phyloP scores from a whole-genome alignment of 2,329 filamentous ascomycete genomes.

The Diaporthe eres region DNA sequence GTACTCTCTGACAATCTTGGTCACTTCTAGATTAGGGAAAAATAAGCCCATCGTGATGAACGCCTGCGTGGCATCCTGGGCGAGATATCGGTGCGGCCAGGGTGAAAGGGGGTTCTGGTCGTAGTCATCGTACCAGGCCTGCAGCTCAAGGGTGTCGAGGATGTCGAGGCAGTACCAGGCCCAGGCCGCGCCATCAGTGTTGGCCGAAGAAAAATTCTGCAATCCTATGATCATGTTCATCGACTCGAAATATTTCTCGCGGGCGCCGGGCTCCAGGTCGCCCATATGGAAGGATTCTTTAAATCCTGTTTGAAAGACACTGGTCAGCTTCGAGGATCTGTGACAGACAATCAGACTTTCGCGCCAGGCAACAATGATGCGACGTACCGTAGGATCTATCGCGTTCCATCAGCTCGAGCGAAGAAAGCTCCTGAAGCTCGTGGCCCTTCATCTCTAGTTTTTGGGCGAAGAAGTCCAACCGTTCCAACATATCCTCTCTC shows the following conservation, averaged over 20 bases:
- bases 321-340: not conserved
- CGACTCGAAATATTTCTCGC: conserved; percentile 54
- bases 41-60: conserved; percentile 55
- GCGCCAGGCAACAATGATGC: not conserved
- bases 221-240: conserved; percentile 52
- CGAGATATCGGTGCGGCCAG: conserved; percentile 54
- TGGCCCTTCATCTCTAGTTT: conserved; percentile 15
- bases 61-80: conserved; percentile 55
- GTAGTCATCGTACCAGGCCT: conserved; percentile 46
- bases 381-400: conserved; percentile 17
- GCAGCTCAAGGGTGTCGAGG: conserved; percentile 48
- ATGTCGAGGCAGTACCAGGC: conserved; percentile 49
- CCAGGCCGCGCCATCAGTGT: conserved; percentile 42
- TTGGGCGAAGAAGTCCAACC: conserved; percentile 25
- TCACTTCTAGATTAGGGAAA: conserved; percentile 50
- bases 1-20: conserved; percentile 28
- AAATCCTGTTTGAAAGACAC: conserved; percentile 47
- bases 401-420: conserved; percentile 20
- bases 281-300: conserved; percentile 60
- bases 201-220: conserved; percentile 44
- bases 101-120: conserved; percentile 42
- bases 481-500: conserved; percentile 1
- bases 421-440: conserved; percentile 1
- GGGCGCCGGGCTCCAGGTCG: conserved; percentile 57
- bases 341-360: not conserved